phyloP scores from a whole-genome alignment of 768 basidiomycete species.

The Leccinum rimulosum region DNA sequence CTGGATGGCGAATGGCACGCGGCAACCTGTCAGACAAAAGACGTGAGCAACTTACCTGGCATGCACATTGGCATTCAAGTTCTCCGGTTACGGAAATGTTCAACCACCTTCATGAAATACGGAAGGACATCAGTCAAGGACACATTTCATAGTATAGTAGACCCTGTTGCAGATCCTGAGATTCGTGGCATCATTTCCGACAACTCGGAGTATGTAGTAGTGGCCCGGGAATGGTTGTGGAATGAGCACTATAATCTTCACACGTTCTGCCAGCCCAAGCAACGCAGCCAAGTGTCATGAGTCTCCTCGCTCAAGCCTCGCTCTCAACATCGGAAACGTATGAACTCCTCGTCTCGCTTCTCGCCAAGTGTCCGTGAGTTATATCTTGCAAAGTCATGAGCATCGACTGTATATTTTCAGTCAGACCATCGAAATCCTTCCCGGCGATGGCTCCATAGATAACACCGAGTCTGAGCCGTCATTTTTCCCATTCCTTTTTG shows the following conservation, averaged over 20 bases:
- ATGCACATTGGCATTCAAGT: slow-evolving; percentile 17
- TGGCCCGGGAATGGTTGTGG: too few species aligned
- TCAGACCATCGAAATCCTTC: slow-evolving; percentile 58
- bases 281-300: not conserved
- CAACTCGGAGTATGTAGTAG: not conserved
- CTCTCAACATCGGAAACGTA: slow-evolving; percentile 10
- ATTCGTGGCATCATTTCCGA: not conserved
- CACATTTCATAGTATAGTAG: not conserved
- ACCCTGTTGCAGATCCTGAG: not conserved
- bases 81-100: not conserved
- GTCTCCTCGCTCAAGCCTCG: not conserved
- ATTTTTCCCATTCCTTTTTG: slow-evolving; percentile 50
- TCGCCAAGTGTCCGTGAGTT: slow-evolving; percentile 29
- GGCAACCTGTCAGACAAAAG: not conserved
- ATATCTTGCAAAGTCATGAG: not conserved
- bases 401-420: slow-evolving; percentile 9
- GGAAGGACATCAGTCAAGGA: not conserved
- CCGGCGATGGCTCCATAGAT: slow-evolving; percentile 46
- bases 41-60: not conserved
- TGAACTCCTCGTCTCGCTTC: slow-evolving; percentile 23
- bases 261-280: not conserved
- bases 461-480: slow-evolving; percentile 16
- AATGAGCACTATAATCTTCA: not conserved
- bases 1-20: slow-evolving; percentile 1
- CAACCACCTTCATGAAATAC: not conserved